phyloP scores from a whole-genome alignment of 2,329 filamentous ascomycete genomes.

The Emergomyces pasteurianus region DNA sequence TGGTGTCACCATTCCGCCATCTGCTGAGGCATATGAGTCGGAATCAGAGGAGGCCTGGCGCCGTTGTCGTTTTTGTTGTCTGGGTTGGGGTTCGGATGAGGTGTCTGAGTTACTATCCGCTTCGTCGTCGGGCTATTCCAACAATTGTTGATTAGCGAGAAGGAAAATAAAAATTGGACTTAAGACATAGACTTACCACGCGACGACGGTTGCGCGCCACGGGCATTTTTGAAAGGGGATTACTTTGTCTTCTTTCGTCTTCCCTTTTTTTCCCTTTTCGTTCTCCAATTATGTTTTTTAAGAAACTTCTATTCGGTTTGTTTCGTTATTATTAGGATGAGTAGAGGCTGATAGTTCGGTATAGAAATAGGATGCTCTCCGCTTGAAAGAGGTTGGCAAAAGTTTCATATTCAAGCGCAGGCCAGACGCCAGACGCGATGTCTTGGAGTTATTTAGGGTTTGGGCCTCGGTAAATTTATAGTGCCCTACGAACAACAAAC shows the following conservation, averaged over 20 bases:
- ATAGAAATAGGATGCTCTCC: neutral
- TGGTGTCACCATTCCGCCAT: neutral
- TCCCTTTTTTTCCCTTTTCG: too few relatives aligned
- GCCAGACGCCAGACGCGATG: too few relatives aligned
- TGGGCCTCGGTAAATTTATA: too few relatives aligned
- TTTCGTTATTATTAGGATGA: neutral
- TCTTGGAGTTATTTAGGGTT: too few relatives aligned
- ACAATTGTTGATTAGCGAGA: neutral
- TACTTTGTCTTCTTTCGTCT: too few relatives aligned
- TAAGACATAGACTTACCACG: slow-evolving; percentile 4
- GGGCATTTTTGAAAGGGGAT: slow-evolving; percentile 8
- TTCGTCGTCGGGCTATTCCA: neutral
- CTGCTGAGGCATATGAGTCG: slow-evolving; percentile 5
- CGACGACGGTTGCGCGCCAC: slow-evolving; percentile 9
- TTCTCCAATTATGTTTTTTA: too few relatives aligned
- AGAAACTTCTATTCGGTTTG: too few relatives aligned
- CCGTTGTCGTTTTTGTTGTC: slow-evolving; percentile 7
- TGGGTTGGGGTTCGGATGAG: neutral
- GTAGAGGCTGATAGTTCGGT: neutral
- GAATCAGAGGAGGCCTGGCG: slow-evolving; percentile 4
- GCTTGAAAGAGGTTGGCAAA: too few relatives aligned
- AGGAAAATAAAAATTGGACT: neutral
- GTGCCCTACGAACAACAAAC: too few relatives aligned
- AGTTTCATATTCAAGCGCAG: neutral
- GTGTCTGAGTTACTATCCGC: neutral